phyloP scores from a whole-genome alignment of 139 green algal species.

The Chlorella vulgaris region DNA sequence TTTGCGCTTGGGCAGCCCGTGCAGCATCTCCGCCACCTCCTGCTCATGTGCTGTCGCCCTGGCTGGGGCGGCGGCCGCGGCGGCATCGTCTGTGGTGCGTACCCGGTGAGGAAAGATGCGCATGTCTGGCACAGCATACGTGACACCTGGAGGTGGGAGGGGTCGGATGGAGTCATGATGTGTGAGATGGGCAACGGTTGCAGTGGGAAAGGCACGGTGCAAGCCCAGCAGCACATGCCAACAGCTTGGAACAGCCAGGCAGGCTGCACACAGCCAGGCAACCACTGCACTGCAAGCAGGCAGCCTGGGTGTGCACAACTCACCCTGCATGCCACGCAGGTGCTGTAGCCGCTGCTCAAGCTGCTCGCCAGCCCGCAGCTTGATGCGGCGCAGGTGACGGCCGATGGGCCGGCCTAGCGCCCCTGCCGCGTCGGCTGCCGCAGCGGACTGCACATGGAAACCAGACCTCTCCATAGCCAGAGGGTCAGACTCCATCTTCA shows the following conservation, averaged over 20 bases:
- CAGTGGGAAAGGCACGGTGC: not conserved
- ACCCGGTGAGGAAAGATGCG: not conserved
- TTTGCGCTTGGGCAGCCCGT: not conserved
- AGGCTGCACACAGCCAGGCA: no score
- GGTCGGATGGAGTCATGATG: not conserved
- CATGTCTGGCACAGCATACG: constrained; percentile 14
- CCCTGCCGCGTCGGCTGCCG: not conserved
- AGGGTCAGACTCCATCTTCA: not conserved
- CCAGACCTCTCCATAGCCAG: not conserved
- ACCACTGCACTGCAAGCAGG: no score
- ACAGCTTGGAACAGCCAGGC: not conserved
- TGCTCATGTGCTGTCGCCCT: not conserved
- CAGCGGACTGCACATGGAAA: constrained; percentile 5
- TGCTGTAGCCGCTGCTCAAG: not conserved
- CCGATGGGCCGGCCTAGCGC: constrained; percentile 17
- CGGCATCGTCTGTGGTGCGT: not conserved
- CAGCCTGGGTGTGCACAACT: not conserved
- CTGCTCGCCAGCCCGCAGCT: not conserved
- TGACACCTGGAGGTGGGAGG: not conserved
- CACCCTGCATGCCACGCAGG: constrained; percentile 1
- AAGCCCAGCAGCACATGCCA: not conserved
- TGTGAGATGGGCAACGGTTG: not conserved
- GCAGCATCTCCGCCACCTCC: not conserved
- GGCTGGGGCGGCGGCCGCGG: not conserved
- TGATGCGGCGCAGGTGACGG: constrained; percentile 4